Base-by-base conservation (phyloP, 371 early-diverging fungal genomes). In the Phascolomyces articulosus region DNA sequence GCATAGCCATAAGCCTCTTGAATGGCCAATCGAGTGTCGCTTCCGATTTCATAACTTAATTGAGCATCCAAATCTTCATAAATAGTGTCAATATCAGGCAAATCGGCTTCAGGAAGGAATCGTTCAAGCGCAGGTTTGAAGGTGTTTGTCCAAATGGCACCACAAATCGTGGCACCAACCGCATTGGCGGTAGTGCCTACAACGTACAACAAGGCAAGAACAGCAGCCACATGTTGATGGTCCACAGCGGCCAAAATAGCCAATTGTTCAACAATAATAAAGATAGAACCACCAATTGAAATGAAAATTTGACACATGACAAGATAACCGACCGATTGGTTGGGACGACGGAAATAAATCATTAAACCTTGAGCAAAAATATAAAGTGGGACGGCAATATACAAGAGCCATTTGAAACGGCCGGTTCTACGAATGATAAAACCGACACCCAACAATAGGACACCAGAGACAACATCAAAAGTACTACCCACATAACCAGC, bases 1-100 rank as follows among this genome's bases (percentile, higher is more conserved):
- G 67, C 67, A 48, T 67, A 67, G 10, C 67, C 67, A n/a, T 67
- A 67, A 0, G 67, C 67, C 40, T 67, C 67, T 31, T 67, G 67
- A 20, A 67, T 67, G 16, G 34, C 67, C 6, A 67, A 20, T 63
- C 67, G 23, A 28, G 40, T 48, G 2, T 55, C 47, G 3, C 38
- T 49, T 56, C 63, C 67, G 16, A 67, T 57, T 34, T 62, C 63
- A n/a, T 67, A 67, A 24, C 67, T 67, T 40, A 67, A 38, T 41
- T 67, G 67, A 4, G 67, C 63, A 16, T 63, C 57, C 20, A 67
- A 26, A 27, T 67, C 67, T 21, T 67, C 67, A 28, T 67, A 67
- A 26, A 67, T 67, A 3, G 18, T 16, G 34, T 67, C 67, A 24
- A 63, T 57, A 29, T 67, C 49, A 18, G 13, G 18, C 27, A 67